phyloP scores from a whole-genome alignment of 225 moss, liverwort and hornwort genomes.

The Sphagnum contortum region DNA sequence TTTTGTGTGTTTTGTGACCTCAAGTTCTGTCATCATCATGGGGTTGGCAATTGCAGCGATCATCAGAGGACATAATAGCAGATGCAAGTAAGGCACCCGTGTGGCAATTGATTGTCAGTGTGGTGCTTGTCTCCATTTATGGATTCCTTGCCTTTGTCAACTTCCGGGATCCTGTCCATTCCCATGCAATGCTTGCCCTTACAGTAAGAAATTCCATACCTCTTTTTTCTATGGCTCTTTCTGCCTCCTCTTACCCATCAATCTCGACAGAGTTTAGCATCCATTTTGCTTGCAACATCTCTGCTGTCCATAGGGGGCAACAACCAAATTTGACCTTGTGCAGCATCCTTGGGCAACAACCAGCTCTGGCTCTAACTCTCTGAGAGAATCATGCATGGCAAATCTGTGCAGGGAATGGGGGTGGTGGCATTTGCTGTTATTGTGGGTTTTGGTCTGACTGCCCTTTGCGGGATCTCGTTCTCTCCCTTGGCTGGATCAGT shows the following conservation, averaged over 20 bases:
- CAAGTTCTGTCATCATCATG: too few species aligned
- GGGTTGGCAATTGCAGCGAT: slow-evolving; percentile 36
- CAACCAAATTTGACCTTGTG: background rate
- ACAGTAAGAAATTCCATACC: slow-evolving; percentile 27
- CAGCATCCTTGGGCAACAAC: too few species aligned
- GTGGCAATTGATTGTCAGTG: slow-evolving; percentile 78
- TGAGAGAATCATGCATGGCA: too few species aligned
- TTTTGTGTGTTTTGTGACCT: too few species aligned
- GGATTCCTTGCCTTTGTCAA: slow-evolving; percentile 70
- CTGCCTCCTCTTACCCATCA: background rate
- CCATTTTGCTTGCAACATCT: too few species aligned
- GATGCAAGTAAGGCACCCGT: slow-evolving; percentile 73
- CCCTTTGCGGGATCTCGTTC: slow-evolving; percentile 66
- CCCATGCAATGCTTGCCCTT: slow-evolving; percentile 71
- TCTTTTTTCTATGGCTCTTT: background rate
- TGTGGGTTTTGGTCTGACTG: slow-evolving; percentile 76
- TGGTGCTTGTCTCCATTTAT: slow-evolving; percentile 58
- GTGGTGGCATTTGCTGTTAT: slow-evolving; percentile 69
- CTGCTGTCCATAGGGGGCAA: too few species aligned
- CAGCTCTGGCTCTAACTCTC: too few species aligned
- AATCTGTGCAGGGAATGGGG: slow-evolving; percentile 59
- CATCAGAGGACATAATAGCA: slow-evolving; percentile 67
- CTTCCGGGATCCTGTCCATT: slow-evolving; percentile 62
- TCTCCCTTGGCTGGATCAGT: slow-evolving; percentile 91
- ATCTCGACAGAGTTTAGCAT: too few species aligned